Percentiles rank a stretch among this genome's conserved stretches.
Evolutionary conservation across 1,139 yeast species (phyloP).

Genomic region (Suzukiozyma palmioleophila): DNA sequence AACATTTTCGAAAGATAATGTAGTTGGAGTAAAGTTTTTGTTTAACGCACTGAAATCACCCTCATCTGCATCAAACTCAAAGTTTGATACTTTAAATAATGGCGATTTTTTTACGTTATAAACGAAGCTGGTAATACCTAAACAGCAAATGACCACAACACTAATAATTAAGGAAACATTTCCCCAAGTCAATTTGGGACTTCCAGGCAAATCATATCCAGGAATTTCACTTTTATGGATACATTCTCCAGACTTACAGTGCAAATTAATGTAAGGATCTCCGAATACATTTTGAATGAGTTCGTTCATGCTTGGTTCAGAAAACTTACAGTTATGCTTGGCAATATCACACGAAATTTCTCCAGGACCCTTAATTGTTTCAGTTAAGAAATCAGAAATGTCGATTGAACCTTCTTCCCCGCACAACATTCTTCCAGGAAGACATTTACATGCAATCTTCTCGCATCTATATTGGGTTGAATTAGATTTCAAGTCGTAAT

Average conservation of each 20-base stretch:
- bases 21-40: constrained; percentile 66
- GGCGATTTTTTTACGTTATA: constrained; percentile 62
- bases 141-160: constrained; percentile 40
- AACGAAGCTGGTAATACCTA: constrained; percentile 37
- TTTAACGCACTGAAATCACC: constrained; percentile 41
- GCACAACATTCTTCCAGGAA: constrained; percentile 90
- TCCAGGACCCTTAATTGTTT: constrained; percentile 91
- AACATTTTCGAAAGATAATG: constrained; percentile 70
- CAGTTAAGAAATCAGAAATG: constrained; percentile 85
- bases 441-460: constrained; percentile 73
- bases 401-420: constrained; percentile 94
- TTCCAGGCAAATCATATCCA: constrained; percentile 73
- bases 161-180: constrained; percentile 49
- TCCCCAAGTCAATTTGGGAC: constrained; percentile 43
- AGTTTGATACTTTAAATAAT: constrained; percentile 39
- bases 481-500: constrained; percentile 59
- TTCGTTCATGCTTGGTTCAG: constrained; percentile 96
- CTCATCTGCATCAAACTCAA: constrained; percentile 19
- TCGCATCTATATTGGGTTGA: constrained; percentile 77
- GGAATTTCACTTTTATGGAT: constrained; percentile 89
- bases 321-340: constrained; percentile 62
- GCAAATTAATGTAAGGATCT: constrained; percentile 77
- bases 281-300: constrained; percentile 88
- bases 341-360: constrained; percentile 75
- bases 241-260: constrained; percentile 86